Conservation (phyloP, 2,329 filamentous ascomycete species). For the Trichophyton simii region DNA sequence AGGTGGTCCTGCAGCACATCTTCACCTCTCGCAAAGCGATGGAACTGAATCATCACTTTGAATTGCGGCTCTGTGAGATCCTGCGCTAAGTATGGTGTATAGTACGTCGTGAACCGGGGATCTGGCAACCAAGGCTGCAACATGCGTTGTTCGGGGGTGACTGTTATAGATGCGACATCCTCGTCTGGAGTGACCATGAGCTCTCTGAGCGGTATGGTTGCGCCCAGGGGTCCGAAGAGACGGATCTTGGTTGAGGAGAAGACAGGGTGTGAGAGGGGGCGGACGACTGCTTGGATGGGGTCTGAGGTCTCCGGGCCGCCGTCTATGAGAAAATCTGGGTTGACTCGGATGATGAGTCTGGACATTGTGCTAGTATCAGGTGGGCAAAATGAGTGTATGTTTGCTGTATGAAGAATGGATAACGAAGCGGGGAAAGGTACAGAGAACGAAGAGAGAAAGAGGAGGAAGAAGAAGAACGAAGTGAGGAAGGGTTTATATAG, state of each 20-base stretch:
- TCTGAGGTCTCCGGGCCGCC: background rate
- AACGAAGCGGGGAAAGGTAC: background rate
- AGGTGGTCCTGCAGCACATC: background rate
- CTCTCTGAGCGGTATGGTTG: slow-evolving; percentile 6
- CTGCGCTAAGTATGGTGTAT: slow-evolving; percentile 2
- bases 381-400: background rate
- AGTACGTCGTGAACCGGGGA: slow-evolving; percentile 3
- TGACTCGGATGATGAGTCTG: background rate
- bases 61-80: slow-evolving; percentile 4
- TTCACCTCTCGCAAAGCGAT: slow-evolving; percentile 4
- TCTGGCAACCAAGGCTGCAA: background rate
- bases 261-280: slow-evolving; percentile 4
- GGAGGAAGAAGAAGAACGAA: background rate
- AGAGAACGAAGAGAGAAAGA: background rate
- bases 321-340: background rate
- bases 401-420: no score
- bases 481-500: background rate
- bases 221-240: slow-evolving; percentile 4
- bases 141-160: background rate
- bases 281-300: slow-evolving; percentile 1
- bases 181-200: background rate
- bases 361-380: background rate
- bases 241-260: slow-evolving; percentile 8
- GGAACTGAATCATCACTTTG: slow-evolving; percentile 8
- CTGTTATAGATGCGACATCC: background rate